Evolutionary conservation across 2,329 filamentous ascomycete genomes (phyloP), one percentile per base, ranked within the genome.

Genomic region (Cephalotrichum gorgonifer): DNA sequence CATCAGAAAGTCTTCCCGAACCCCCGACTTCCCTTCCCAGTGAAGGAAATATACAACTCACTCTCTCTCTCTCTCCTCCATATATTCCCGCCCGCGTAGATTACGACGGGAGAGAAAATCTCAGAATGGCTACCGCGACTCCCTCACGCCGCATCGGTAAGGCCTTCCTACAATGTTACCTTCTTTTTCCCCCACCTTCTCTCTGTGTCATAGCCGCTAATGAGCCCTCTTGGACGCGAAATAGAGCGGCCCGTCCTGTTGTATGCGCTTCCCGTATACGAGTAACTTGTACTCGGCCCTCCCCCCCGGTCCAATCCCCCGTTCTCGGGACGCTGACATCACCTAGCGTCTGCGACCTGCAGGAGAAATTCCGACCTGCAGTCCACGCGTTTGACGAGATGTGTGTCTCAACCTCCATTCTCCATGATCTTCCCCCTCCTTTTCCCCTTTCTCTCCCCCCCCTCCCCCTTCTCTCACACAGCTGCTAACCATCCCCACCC

Each of bases 311-410:
- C 42, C 14, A 12, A 3, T 3, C 30, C 22, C 12, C 14, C 3
- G 26, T 6, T 9, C 12, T 27, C 41, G n/a, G 28, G 17, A 38
- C 44, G 27, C 33, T 33, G 20, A 47, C 25, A 11, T 30, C 27
- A 41, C 38, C 3, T 49, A 96, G 90, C 60, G 79, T 97, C 62
- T 97, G 91, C 70, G 91, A 97, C 62, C 75, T 97, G 54, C 91
- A 97, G 70, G 91, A 96, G 57, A 94, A 89, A 65, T 97, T 97
- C 69, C 79, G 88, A 53, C 72, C 74, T 8, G 84, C 83, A 50
- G 95, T 97, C 58, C 79, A 84, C 68, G 83, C 94, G 62, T 96
- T 90, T 62, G 79, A 87, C 54, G 88, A 86, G 63, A 77, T 96
- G 82, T 87, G 72, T 51, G 71, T 62, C 8, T 45, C 26, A 47